Base-by-base conservation (phyloP, 2,329 filamentous ascomycete species). In the Lasiodiplodia hormozganensis region DNA sequence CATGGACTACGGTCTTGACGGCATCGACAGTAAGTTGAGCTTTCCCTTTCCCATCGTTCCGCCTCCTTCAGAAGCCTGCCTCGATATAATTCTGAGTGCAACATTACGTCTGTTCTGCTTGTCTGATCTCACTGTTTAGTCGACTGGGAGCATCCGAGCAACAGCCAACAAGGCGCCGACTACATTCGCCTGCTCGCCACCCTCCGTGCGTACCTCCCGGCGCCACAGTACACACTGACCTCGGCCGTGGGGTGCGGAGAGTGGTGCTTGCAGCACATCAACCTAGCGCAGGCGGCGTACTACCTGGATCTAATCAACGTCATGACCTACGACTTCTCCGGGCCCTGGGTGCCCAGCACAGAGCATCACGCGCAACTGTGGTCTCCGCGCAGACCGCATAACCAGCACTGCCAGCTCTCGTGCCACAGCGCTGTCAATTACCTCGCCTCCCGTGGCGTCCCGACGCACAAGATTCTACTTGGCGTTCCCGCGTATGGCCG, bases 311-410 rank as follows among this genome's bases (percentile, higher is more conserved):
- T 90, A 70, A 82, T 96, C 77, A 95, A 95, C 77, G 81, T 96
- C 43, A 93, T 91, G 87, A 87, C 92, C 1, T 96, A 94, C 78
- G 92, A 96, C 78, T 92, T 94, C 75, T 89, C 87, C 31, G 92
- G 92, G 1, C 83, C 87, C 3, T 94, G 92, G 92, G 87, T 86
- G 1, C 76, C 82, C 36, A 86, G 85, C 68, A 88, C 87, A 56
- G 92, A 92, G 7, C 91, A 95, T 76, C 92, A 95, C 67, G 88
- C 92, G 4, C 92, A 94, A 76, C 86, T 96, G 1, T 92, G 89
- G 75, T 82, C 88, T 1, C 85, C 88, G 68, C 82, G 79, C 66
- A 70, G 76, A 7, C 81, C 81, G 2, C 85, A 87, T 71, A 87
- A 86, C 71, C 86, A 90, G 70, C 83, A 87, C 1, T 81, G 82